A percentile compares a stretch with the other conserved stretches of the same genome.
phyloP scores from a whole-genome alignment of 768 basidiomycete species.

The Hydnum rufescens region DNA sequence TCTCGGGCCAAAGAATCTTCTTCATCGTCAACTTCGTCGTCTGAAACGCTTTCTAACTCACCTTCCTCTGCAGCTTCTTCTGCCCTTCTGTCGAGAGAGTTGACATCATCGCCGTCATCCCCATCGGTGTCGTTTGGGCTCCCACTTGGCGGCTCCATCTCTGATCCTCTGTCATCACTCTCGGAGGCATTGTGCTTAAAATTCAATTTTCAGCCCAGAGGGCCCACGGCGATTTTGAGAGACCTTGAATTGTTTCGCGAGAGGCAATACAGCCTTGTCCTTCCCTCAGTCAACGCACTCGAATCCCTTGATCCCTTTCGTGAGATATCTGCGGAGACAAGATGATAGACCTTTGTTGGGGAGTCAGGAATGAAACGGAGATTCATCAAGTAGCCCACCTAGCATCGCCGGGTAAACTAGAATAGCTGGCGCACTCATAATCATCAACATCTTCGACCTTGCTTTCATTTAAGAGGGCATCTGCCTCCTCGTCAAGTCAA shows the following conservation, averaged over 20 bases:
- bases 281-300: slow-evolving; percentile 36
- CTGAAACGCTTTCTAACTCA: too few relatives aligned
- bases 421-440: slow-evolving; percentile 7
- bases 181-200: too few relatives aligned
- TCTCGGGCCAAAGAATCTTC: not conserved
- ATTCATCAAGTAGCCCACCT: slow-evolving; percentile 20
- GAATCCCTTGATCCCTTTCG: slow-evolving; percentile 48
- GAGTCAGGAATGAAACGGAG: slow-evolving; percentile 27
- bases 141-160: too few relatives aligned
- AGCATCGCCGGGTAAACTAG: slow-evolving; percentile 13
- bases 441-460: slow-evolving; percentile 19
- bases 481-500: slow-evolving; percentile 76
- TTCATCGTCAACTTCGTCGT: slow-evolving; percentile 10
- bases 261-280: slow-evolving; percentile 32
- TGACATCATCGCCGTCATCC: slow-evolving; percentile 39
- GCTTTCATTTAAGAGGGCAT: slow-evolving; percentile 67
- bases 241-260: slow-evolving; percentile 65
- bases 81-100: slow-evolving; percentile 37
- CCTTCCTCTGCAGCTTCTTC: not conserved
- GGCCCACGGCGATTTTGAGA: slow-evolving; percentile 38
- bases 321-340: slow-evolving; percentile 26
- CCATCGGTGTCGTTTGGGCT: slow-evolving; percentile 7
- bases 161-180: slow-evolving; percentile 28
- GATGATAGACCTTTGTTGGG: too few relatives aligned
- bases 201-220: too few relatives aligned